Evolutionary conservation across 2,329 filamentous ascomycete species (phyloP).

Genomic region (Colletotrichum sp.): DNA sequence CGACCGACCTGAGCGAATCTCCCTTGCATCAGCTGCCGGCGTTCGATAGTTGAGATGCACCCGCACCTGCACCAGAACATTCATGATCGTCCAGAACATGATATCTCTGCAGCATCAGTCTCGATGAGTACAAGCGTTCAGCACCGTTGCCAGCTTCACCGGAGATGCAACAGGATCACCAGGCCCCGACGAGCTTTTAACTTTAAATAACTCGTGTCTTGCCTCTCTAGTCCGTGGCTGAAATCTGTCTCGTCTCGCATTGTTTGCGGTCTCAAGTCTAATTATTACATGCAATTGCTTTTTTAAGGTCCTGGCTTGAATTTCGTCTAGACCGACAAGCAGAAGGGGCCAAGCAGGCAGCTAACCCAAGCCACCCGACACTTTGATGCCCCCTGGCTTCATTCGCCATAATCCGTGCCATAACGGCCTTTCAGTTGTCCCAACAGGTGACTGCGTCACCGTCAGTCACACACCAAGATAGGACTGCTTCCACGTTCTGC

Average conservation of each 20-base stretch:
- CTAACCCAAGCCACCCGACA: slow-evolving; percentile 1
- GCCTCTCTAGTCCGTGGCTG: neutral
- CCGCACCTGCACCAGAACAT: neutral
- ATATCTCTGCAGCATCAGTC: neutral
- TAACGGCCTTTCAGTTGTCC: neutral
- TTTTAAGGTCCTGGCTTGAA: neutral
- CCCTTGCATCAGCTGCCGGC: neutral
- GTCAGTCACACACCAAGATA: neutral
- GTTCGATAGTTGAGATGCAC: neutral
- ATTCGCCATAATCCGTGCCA: neutral
- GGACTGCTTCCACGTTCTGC: neutral
- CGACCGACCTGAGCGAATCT: neutral
- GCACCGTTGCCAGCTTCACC: neutral
- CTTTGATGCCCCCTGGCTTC: neutral
- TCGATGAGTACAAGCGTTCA: neutral
- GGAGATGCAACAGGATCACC: neutral
- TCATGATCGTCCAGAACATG: neutral
- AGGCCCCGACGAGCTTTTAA: neutral
- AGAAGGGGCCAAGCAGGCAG: neutral
- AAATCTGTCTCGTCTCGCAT: neutral
- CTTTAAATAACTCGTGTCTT: neutral
- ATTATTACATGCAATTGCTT: neutral
- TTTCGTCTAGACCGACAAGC: neutral
- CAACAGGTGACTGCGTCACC: neutral
- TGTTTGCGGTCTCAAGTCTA: neutral